Base-by-base conservation (phyloP, 208 protist genomes). In the Leishmania mexicana region DNA sequence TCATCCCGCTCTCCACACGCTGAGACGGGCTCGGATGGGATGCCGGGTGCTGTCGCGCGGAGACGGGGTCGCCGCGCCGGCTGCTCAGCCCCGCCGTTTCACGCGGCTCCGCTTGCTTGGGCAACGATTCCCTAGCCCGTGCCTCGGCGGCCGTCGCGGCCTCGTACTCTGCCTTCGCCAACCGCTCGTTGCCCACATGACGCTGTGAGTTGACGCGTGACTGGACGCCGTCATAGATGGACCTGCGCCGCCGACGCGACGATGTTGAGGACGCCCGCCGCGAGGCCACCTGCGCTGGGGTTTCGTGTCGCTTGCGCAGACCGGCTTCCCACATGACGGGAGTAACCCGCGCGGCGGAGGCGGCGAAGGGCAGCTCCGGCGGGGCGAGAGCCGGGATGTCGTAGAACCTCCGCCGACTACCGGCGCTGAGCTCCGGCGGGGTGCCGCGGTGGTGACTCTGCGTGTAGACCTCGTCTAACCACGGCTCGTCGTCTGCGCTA, bases 381-480 rank as follows among this genome's bases (percentile, higher is more conserved):
- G 72, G 72, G 58, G 74, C 79, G 28, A 83, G 71, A 10, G 79
- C 73, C 1, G 71, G 31, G 38, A 83, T 78, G 38, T 67, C 73
- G 45, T 78, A 72, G 62, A 24, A 31, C 45, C 79, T 73, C 51
- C 73, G 79, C 10, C 62, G 71, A 24, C 45, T 54, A 35, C 73
- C 62, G n/a, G 42, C 53, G 53, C 54, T 3, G n/a, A 40, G 68
- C 8, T 42, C 78, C 38, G 70, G 68, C 13, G 51, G 54, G 45
- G 53, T 78, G n/a, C 75, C 64, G 28, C 42, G 40, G 38, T 58
- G 47, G 49, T 57, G 76, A 64, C 75, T 79, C 53, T 67, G 67
- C 54, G 81, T 70, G 57, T 62, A 28, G 21, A 60, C 75, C 65
- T 84, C 73, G 53, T 84, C 81, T 38, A 79, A 40, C 75, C 81